phyloP scores from a whole-genome alignment of 129 eudicot species.

The Helichrysum umbraculigerum region DNA sequence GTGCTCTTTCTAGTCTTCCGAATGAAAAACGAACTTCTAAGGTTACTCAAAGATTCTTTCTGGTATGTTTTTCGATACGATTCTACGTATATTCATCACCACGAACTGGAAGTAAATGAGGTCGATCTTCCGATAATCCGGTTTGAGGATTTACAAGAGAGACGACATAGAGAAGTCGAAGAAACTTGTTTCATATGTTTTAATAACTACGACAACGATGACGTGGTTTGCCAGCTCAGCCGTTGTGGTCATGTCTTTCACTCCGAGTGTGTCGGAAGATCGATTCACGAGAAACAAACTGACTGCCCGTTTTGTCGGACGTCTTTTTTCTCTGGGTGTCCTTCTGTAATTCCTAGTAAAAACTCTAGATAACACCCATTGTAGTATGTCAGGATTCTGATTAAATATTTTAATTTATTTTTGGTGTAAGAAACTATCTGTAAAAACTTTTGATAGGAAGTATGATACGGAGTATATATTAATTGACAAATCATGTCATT shows the following conservation, averaged over 20 bases:
- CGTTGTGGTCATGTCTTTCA: conserved; percentile 31
- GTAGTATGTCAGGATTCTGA: too few relatives aligned
- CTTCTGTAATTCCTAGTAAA: not conserved
- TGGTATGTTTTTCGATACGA: conserved; percentile 6
- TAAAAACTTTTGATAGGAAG: too few relatives aligned
- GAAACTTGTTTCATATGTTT: conserved; percentile 32
- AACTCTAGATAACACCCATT: not conserved
- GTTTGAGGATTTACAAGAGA: conserved; percentile 1
- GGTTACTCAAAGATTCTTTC: conserved; percentile 5
- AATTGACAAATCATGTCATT: too few relatives aligned
- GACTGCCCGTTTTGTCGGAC: conserved; percentile 21
- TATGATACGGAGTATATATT: too few relatives aligned
- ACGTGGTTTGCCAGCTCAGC: conserved; percentile 30
- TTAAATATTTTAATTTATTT: too few relatives aligned
- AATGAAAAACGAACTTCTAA: not conserved
- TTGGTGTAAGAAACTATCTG: too few relatives aligned
- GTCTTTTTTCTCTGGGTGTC: not conserved
- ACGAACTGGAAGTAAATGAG: not conserved
- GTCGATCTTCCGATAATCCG: conserved; percentile 34
- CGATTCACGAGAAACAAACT: conserved; percentile 30
- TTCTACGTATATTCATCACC: not conserved
- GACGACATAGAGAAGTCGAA: conserved; percentile 20
- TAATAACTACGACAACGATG: conserved; percentile 16
- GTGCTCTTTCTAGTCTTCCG: conserved; percentile 8
- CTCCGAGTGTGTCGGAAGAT: conserved; percentile 26